Evolutionary conservation across 495 filamentous ascomycete species (phyloP).

Genomic region (Neurospora sp.): DNA sequence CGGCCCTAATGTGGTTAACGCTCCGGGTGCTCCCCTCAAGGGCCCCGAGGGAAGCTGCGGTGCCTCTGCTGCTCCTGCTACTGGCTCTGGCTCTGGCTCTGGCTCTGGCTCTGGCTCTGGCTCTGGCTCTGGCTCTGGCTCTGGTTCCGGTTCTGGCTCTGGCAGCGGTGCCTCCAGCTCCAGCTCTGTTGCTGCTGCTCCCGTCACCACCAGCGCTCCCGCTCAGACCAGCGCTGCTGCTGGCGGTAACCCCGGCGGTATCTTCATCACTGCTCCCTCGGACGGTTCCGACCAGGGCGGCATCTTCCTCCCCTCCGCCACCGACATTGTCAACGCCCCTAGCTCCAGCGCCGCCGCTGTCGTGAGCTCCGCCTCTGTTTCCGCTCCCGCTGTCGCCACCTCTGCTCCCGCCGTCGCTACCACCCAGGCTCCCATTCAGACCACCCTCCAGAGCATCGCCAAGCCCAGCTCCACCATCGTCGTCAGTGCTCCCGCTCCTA

Average conservation of each 20-base stretch:
- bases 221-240: conserved; percentile 8
- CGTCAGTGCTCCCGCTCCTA: conserved; percentile 12
- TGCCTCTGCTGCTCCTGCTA: conserved; percentile 7
- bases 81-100: conserved; percentile 3
- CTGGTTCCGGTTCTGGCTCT: conserved; percentile 3
- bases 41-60: conserved; percentile 17
- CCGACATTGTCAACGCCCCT: conserved; percentile 8
- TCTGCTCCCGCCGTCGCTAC: neutral
- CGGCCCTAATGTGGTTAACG: conserved; percentile 47
- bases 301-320: conserved; percentile 8
- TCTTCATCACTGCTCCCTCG: conserved; percentile 19
- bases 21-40: conserved; percentile 14
- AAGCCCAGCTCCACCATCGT: conserved; percentile 8
- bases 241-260: conserved; percentile 8
- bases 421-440: neutral
- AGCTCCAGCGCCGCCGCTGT: neutral
- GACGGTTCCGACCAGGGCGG: neutral
- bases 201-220: conserved; percentile 4
- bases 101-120: conserved; percentile 1
- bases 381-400: neutral
- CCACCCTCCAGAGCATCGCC: conserved; percentile 11
- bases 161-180: neutral
- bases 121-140: conserved; percentile 1
- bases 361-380: conserved; percentile 1
- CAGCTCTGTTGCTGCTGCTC: neutral